A percentile compares a stretch with the other conserved stretches of the same genome.
Evolutionary conservation across 805 yeast genomes (phyloP).

Genomic region (Candida railenensis): DNA sequence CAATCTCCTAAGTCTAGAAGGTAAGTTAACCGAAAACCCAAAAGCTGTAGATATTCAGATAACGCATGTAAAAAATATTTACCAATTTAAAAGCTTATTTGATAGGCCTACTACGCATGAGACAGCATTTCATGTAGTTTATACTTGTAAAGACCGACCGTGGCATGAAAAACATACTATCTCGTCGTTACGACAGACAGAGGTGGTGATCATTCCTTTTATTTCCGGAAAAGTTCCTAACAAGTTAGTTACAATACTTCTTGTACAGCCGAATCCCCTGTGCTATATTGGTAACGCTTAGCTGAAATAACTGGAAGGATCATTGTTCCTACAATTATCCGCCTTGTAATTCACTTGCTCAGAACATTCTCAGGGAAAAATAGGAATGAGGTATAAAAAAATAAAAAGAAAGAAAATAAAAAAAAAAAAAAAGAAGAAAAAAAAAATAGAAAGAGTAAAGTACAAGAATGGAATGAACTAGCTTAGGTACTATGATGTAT

Average conservation of each 20-base stretch:
- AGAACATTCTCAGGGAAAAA: neutral
- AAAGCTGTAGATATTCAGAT: neutral
- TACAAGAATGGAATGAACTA: neutral
- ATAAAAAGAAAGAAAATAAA: neutral
- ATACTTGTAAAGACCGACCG: neutral
- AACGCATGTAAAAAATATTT: neutral
- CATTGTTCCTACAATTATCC: neutral
- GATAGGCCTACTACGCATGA: neutral
- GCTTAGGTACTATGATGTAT: too few relatives aligned
- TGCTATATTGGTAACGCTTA: neutral
- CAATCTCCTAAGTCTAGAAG: neutral
- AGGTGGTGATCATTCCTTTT: neutral
- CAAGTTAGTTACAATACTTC: too few relatives aligned
- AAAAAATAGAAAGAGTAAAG: neutral
- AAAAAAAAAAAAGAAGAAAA: neutral
- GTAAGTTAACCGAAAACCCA: neutral
- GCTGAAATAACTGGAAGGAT: neutral
- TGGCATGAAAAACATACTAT: neutral
- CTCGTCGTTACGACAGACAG: neutral
- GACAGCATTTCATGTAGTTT: neutral
- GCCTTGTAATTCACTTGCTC: neutral
- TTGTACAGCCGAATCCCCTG: too few relatives aligned
- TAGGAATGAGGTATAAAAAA: neutral
- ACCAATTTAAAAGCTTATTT: neutral
- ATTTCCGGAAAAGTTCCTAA: neutral